Percentiles rank a stretch among this genome's conserved stretches.
Evolutionary conservation across 73 alveolate genomes (phyloP).

Genomic region (Tetrahymena thermophila): DNA sequence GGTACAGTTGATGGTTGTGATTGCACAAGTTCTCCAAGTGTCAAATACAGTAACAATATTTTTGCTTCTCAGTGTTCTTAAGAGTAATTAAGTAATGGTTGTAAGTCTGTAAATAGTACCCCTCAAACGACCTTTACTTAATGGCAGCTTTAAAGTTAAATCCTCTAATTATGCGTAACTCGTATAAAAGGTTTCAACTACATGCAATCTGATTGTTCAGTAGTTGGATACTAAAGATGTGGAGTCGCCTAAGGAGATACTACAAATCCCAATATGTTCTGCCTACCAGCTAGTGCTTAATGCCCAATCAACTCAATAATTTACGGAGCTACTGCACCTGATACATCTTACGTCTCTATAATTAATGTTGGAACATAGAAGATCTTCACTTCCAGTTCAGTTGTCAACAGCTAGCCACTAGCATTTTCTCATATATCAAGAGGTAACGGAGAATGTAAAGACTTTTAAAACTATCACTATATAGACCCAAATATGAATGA

Average conservation of each 20-base stretch:
- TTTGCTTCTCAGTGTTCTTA: background rate
- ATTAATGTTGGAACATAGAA: background rate
- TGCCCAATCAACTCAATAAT: background rate
- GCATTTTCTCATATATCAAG: background rate
- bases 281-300: background rate
- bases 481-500: background rate
- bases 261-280: background rate
- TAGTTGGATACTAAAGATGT: background rate
- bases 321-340: background rate
- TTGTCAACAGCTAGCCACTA: background rate
- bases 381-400: background rate
- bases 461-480: background rate
- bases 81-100: background rate
- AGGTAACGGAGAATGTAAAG: background rate
- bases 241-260: background rate
- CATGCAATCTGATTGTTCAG: background rate
- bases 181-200: background rate
- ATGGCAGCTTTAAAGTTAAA: background rate
- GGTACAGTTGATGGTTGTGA: background rate
- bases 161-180: background rate
- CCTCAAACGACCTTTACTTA: background rate
- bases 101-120: background rate
- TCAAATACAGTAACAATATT: background rate
- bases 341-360: background rate
- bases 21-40: background rate